phyloP scores from a whole-genome alignment of 2,329 filamentous ascomycete genomes.

The Fusarium sp. region DNA sequence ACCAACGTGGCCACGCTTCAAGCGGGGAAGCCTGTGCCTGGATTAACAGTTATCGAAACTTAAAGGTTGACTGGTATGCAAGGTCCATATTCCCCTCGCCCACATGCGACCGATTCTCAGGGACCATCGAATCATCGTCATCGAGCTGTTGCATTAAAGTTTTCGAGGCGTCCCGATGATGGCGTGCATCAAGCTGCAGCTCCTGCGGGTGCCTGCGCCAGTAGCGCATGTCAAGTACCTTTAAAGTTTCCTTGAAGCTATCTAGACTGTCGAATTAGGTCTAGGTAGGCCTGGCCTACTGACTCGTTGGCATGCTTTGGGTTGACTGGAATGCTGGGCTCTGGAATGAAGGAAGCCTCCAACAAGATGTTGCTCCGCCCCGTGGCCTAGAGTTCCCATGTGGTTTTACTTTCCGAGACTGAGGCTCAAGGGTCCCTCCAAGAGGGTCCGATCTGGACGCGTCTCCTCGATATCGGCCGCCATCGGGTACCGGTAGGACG shows the following conservation, averaged over 20 bases:
- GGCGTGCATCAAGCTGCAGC: neutral
- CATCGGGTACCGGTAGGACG: slow-evolving; percentile 1
- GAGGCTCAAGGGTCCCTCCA: slow-evolving; percentile 5
- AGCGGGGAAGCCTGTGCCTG: neutral
- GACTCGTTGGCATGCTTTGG: slow-evolving; percentile 4
- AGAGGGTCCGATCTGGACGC: slow-evolving; percentile 8
- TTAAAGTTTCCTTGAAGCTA: slow-evolving; percentile 31
- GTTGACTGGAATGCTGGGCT: slow-evolving; percentile 21
- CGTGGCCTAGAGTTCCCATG: slow-evolving; percentile 10
- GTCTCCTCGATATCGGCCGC: neutral
- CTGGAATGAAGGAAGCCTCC: slow-evolving; percentile 15
- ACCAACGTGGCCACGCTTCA: neutral
- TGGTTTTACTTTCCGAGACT: slow-evolving; percentile 16
- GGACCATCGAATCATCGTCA: slow-evolving; percentile 1
- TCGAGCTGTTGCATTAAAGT: slow-evolving; percentile 20
- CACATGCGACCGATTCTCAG: neutral
- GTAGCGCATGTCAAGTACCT: slow-evolving; percentile 6
- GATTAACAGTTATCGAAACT: slow-evolving; percentile 11
- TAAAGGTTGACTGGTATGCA: slow-evolving; percentile 29
- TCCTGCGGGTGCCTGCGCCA: slow-evolving; percentile 32
- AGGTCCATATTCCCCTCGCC: neutral
- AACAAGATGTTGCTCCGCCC: slow-evolving; percentile 2
- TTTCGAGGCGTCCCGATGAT: slow-evolving; percentile 11
- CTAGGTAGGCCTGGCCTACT: slow-evolving; percentile 2
- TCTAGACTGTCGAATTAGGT: slow-evolving; percentile 20